Base-by-base conservation (phyloP, 2,329 filamentous ascomycete genomes). In the Pseudogymnoascus sp. region DNA sequence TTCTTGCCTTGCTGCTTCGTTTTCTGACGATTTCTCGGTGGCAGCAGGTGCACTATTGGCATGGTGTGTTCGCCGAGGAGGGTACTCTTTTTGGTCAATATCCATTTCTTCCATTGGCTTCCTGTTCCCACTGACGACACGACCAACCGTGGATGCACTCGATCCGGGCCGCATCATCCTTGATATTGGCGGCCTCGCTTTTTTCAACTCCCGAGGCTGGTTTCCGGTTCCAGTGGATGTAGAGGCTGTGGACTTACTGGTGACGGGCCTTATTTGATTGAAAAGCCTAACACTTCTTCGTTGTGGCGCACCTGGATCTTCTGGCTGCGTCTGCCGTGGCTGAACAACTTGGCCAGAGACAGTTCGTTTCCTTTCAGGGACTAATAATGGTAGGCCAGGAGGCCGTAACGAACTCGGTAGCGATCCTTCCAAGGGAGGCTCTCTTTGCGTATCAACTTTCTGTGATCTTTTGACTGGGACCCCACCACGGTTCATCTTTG, bases 61-160 rank as follows among this genome's bases (percentile, higher is more conserved):
- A 59, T 72, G 68, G 5, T 38, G 61, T 61, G 63, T 64, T 6
- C 64, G 61, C 41, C 63, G 61, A 14, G 61, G 25, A 58, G 75
- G 74, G 30, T 72, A 67, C 66, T 91, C 89, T 67, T 84, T 88
- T 18, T 82, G 78, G 63, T 94, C 88, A 35, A 86, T 73, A 61
- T 93, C 89, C 76, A 86, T 82, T 63, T 88, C 84, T 59, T 88
- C 82, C 57, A 86, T 82, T 2, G 86, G 86, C 72, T 94, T 97
- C 62, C 92, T 83, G 71, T 94, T 96, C 20, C 91, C 92, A 72
- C 91, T 96, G 47, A 96, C 90, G 61, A 93, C 90, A 68, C 92
- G 84, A 15, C 91, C 90, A 38, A 95, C 89, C 60, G 83, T 90
- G 3, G 89, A 84, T 14, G 82, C 78, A 63, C 85, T 85, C 12